Evolutionary conservation across 768 basidiomycete genomes (phyloP).

Genomic region (Tephrocybe sp.): DNA sequence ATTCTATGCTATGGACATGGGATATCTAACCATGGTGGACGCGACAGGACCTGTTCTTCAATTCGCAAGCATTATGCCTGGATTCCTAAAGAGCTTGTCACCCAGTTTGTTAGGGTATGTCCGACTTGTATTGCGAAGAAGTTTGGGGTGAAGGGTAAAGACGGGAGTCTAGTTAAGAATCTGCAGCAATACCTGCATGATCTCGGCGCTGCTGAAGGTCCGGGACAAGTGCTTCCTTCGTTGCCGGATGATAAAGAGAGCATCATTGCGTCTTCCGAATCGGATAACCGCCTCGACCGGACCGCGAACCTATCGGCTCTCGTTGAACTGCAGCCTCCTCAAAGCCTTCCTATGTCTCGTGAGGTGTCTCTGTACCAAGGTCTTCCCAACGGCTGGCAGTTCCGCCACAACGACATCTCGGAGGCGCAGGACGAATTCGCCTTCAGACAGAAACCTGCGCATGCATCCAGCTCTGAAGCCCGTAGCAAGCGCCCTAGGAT

Average conservation of each 20-base stretch:
- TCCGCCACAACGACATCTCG: constrained; percentile 34
- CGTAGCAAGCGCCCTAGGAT: constrained; percentile 30
- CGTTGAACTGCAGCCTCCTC: constrained; percentile 8
- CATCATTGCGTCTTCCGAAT: not conserved
- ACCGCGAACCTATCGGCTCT: constrained; percentile 11
- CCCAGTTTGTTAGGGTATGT: constrained; percentile 74
- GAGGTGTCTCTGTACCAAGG: constrained; percentile 47
- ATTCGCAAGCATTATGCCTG: constrained; percentile 73
- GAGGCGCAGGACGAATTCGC: constrained; percentile 25
- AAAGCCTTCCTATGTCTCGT: constrained; percentile 37
- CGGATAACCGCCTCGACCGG: constrained; percentile 7
- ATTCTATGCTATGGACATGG: constrained; percentile 73
- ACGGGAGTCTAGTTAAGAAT: constrained; percentile 3
- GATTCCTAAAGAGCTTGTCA: constrained; percentile 82
- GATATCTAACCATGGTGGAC: constrained; percentile 64
- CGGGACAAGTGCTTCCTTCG: not conserved
- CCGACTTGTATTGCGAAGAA: constrained; percentile 65
- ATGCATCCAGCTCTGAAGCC: constrained; percentile 5
- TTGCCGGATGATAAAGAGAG: not conserved
- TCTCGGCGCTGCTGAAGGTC: constrained; percentile 1
- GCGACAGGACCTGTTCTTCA: constrained; percentile 72
- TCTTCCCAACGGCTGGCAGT: constrained; percentile 48
- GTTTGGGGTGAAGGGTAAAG: constrained; percentile 28
- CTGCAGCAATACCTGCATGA: constrained; percentile 17
- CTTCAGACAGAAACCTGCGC: constrained; percentile 3